Evolutionary conservation across 257 asterid species (phyloP).

Genomic region (Solanum appendiculatum): DNA sequence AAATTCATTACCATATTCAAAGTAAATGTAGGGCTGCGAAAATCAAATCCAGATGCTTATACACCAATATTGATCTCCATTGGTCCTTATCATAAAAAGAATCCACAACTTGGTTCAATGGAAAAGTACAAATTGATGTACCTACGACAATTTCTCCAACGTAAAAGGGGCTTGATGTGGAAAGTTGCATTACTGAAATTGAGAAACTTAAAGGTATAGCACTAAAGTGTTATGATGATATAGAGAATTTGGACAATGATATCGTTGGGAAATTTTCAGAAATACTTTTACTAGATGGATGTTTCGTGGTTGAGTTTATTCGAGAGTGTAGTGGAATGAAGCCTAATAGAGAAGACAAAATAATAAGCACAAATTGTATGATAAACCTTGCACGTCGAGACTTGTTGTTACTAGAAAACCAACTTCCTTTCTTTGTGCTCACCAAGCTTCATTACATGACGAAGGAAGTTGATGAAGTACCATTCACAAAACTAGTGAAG

Average conservation of each 20-base stretch:
- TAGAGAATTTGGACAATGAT: neutral
- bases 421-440: neutral
- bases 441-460: neutral
- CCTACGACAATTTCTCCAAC: neutral
- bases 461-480: neutral
- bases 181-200: neutral
- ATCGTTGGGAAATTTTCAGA: neutral
- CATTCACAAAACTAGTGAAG: neutral
- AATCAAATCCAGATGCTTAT: neutral
- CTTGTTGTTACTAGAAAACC: neutral
- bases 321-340: neutral
- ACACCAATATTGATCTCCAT: neutral
- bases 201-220: neutral
- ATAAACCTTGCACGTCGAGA: neutral
- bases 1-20: neutral
- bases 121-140: neutral
- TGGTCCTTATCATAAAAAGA: neutral
- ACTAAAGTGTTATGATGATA: neutral
- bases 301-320: neutral
- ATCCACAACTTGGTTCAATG: neutral
- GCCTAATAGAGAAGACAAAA: neutral
- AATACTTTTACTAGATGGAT: neutral
- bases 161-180: neutral
- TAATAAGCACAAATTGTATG: neutral
- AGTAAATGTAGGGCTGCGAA: neutral